Percentiles rank a stretch among this genome's conserved stretches.
Evolutionary conservation across 495 filamentous ascomycete species (phyloP).

Genomic region (Niebla homalea): DNA sequence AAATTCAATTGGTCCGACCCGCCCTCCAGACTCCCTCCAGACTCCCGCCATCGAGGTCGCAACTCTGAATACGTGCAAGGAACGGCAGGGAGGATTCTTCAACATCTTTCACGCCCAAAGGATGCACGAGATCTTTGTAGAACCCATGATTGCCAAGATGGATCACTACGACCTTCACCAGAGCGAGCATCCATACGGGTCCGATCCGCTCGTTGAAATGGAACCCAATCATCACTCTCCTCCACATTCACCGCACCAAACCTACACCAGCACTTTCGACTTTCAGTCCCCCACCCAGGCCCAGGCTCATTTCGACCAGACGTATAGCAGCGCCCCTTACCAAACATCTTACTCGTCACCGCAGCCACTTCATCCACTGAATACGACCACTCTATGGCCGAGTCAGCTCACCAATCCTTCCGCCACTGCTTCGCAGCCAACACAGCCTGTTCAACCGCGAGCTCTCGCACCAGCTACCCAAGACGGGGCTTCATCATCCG

Average conservation of each 20-base stretch:
- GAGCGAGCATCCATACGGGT: conserved; percentile 21
- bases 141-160: conserved; percentile 24
- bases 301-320: conserved; percentile 27
- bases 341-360: conserved; percentile 27
- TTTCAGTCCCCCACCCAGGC: conserved; percentile 23
- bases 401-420: conserved; percentile 39
- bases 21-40: too few relatives aligned
- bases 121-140: conserved; percentile 22
- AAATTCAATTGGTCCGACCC: too few relatives aligned
- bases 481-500: conserved; percentile 35
- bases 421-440: conserved; percentile 23
- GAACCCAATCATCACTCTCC: conserved; percentile 15
- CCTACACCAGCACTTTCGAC: conserved; percentile 28
- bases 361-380: conserved; percentile 34
- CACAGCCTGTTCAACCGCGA: conserved; percentile 15
- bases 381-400: conserved; percentile 37
- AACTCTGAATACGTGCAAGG: not conserved
- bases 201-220: conserved; percentile 14
- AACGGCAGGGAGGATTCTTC: not conserved
- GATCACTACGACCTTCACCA: conserved; percentile 19
- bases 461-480: conserved; percentile 26
- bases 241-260: conserved; percentile 27
- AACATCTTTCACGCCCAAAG: conserved; percentile 5
- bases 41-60: not conserved
- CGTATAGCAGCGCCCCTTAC: conserved; percentile 23